Conservation (phyloP, 140 eudicot genomes). For the Flaveria floridana region DNA sequence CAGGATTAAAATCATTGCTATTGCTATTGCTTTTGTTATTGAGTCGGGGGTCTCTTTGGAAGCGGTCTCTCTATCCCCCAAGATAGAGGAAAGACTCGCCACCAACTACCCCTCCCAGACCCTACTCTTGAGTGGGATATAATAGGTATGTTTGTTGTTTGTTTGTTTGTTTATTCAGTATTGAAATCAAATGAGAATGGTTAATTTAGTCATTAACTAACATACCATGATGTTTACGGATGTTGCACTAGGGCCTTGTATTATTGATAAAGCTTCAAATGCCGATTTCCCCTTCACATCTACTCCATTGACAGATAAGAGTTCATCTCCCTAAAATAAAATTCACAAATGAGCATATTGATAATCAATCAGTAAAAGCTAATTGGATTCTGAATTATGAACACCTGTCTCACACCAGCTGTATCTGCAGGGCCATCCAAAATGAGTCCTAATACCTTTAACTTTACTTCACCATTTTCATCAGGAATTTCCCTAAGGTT, state of each 20-base stretch:
- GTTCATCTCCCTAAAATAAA: conserved; percentile 71
- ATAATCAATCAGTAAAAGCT: background rate
- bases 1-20: background rate
- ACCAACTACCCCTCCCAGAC: too few species aligned
- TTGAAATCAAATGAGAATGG: background rate
- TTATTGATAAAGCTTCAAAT: conserved; percentile 80
- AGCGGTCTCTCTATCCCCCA: too few species aligned
- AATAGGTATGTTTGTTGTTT: too few species aligned
- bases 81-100: too few species aligned
- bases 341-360: background rate
- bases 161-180: too few species aligned
- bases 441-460: conserved; percentile 86
- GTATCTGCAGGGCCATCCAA: conserved; percentile 92
- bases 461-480: conserved; percentile 58
- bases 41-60: too few species aligned
- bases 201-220: background rate
- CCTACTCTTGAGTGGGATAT: too few species aligned
- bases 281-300: conserved; percentile 82
- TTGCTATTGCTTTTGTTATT: too few species aligned
- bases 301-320: conserved; percentile 71
- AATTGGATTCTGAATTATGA: background rate
- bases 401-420: conserved; percentile 93
- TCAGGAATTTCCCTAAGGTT: conserved; percentile 89
- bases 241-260: conserved; percentile 93
- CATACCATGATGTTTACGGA: conserved; percentile 70